phyloP scores from a whole-genome alignment of 2,329 filamentous ascomycete species.

The Allantophomopsis cytisporea region DNA sequence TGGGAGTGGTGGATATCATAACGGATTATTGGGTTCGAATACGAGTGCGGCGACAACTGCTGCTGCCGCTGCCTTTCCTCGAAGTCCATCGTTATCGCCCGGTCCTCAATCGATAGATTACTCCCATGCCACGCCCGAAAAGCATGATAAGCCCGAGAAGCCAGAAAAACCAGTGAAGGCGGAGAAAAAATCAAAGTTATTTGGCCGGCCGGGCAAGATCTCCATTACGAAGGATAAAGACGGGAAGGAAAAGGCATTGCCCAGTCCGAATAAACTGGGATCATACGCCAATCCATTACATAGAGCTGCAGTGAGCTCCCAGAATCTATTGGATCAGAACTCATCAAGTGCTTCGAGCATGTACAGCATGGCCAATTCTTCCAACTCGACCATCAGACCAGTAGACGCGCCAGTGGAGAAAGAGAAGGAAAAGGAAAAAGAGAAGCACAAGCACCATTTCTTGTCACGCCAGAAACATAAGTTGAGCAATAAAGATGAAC shows the following conservation, averaged over 20 bases:
- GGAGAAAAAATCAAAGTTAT: conserved; percentile 73
- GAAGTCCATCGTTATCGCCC: conserved; percentile 29
- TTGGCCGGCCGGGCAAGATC: conserved; percentile 66
- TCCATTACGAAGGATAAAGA: conserved; percentile 52
- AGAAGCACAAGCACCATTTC: conserved; percentile 71
- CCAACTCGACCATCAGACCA: conserved; percentile 63
- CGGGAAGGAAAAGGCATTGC: conserved; percentile 49
- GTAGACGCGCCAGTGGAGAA: conserved; percentile 31
- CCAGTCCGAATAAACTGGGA: conserved; percentile 60
- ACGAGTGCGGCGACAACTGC: conserved; percentile 56
- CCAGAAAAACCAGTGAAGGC: conserved; percentile 38
- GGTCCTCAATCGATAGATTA: conserved; percentile 20
- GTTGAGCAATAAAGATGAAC: conserved; percentile 58
- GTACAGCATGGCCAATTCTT: conserved; percentile 65
- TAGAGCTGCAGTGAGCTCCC: conserved; percentile 56
- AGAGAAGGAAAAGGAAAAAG: conserved; percentile 41
- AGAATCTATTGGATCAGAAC: conserved; percentile 46
- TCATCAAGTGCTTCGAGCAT: conserved; percentile 42
- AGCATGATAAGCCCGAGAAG: conserved; percentile 34
- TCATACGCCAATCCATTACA: conserved; percentile 51
- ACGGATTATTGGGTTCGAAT: conserved; percentile 45
- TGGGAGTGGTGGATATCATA: conserved; percentile 35
- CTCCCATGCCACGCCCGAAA: conserved; percentile 9
- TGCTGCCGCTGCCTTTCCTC: conserved; percentile 60
- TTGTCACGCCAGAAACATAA: conserved; percentile 70